Conservation (phyloP, 495 filamentous ascomycete genomes). For the Neurospora sp. region DNA sequence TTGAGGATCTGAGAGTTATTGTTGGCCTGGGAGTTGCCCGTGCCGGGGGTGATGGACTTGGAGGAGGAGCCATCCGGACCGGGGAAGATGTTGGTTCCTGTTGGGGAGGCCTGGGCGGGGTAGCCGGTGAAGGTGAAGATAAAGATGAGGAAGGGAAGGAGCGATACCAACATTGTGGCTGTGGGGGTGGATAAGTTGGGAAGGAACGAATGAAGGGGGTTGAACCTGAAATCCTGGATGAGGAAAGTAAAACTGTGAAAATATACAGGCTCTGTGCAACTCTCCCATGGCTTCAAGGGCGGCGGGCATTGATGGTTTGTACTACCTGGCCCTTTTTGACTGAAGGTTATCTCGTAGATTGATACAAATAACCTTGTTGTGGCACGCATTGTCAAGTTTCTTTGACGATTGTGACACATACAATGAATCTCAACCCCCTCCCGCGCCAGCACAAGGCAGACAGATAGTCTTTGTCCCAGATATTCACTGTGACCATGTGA, state of each 20-base stretch:
- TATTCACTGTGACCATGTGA: neutral
- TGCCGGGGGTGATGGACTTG: too few relatives aligned
- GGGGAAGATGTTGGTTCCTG: too few relatives aligned
- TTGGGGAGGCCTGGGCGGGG: neutral
- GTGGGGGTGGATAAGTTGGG: neutral
- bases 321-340: too few relatives aligned
- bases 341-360: too few relatives aligned
- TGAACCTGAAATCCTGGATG: neutral
- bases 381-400: neutral
- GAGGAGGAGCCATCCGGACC: too few relatives aligned
- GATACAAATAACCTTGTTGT: too few relatives aligned
- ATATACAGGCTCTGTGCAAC: neutral
- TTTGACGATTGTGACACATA: neutral
- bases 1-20: neutral
- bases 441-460: neutral
- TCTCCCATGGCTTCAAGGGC: neutral
- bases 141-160: neutral
- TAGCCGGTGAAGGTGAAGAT: neutral
- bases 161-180: neutral
- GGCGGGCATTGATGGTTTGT: neutral
- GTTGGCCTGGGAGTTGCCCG: too few relatives aligned
- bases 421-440: neutral
- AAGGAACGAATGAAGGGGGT: neutral
- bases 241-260: neutral
- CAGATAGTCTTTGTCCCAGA: neutral